A percentile compares a stretch with the other conserved stretches of the same genome.
These are phyloP conservation scores for Closterium sp. DNA, from an alignment of 139 green algal species.

Conservation along the genomic window DNA sequence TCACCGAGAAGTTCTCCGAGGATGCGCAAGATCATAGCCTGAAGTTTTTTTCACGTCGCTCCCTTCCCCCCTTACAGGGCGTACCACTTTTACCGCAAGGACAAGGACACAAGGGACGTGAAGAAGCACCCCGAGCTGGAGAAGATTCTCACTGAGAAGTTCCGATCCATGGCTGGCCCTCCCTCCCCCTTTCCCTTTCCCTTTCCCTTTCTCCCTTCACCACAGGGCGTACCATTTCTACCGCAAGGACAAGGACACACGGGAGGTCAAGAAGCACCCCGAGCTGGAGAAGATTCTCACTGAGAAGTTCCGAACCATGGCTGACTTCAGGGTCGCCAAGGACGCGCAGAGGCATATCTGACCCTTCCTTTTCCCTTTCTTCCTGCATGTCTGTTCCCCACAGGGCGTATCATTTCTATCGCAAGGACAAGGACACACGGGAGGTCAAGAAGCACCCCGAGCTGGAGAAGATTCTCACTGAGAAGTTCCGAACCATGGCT, in stretches of 20 bases:
- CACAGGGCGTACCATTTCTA: slow-evolving; percentile 91
- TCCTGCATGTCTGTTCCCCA: too few relatives aligned
- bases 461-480: slow-evolving; percentile 70
- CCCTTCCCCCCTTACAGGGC: slow-evolving; percentile 51
- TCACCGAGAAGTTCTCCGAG: too few relatives aligned
- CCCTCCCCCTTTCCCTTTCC: too few relatives aligned
- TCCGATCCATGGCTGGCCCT: slow-evolving; percentile 64
- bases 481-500: slow-evolving; percentile 70
- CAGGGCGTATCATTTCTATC: slow-evolving; percentile 91
- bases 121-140: slow-evolving; percentile 61
- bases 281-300: slow-evolving; percentile 73
- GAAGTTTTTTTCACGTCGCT: too few relatives aligned
- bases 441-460: slow-evolving; percentile 48
- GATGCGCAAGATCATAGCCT: too few relatives aligned
- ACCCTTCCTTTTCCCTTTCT: too few relatives aligned
- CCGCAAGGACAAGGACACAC: slow-evolving; percentile 51
- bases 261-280: slow-evolving; percentile 21
- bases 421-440: slow-evolving; percentile 48
- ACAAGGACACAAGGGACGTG: slow-evolving; percentile 37
- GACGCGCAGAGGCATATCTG: background rate
- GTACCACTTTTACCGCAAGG: slow-evolving; percentile 89
- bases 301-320: slow-evolving; percentile 67
- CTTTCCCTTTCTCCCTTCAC: too few relatives aligned
- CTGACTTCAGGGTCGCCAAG: slow-evolving; percentile 64
- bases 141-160: slow-evolving; percentile 69